These are phyloP conservation scores for Zygosaccharomyces kombuchaensis DNA, from an alignment of 805 yeast species.

Conservation along the genomic window DNA sequence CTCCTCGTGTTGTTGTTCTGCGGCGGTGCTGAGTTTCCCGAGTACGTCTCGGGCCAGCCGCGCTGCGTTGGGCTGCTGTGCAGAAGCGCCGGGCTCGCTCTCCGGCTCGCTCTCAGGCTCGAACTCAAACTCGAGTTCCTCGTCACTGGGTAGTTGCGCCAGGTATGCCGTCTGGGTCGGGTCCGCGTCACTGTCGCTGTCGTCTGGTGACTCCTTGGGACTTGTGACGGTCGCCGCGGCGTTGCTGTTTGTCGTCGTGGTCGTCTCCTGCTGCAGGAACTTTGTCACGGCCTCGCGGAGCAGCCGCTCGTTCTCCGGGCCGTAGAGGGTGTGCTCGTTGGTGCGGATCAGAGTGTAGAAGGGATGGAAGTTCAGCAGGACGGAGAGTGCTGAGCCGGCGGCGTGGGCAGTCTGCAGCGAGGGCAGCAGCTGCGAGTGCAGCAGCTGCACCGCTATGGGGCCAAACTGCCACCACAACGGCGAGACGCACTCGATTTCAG, in stretches of 20 bases:
- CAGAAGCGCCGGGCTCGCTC: neutral
- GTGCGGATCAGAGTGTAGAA: neutral
- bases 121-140: conserved; percentile 14
- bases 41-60: neutral
- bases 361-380: conserved; percentile 1
- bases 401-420: conserved; percentile 1
- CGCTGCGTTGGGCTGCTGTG: neutral
- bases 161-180: conserved; percentile 24
- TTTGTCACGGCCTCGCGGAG: neutral
- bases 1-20: neutral
- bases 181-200: conserved; percentile 14
- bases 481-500: conserved; percentile 11
- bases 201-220: neutral
- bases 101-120: conserved; percentile 5
- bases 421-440: conserved; percentile 9
- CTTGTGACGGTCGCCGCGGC: neutral
- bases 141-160: conserved; percentile 18
- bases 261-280: neutral
- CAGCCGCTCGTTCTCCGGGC: conserved; percentile 2
- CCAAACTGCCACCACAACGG: conserved; percentile 20
- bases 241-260: neutral
- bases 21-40: neutral
- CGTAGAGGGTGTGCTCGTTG: neutral
- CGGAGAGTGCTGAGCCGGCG: neutral
- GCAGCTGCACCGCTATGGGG: conserved; percentile 1